Evolutionary conservation across 257 asterid species (phyloP).

Genomic region (Plectranthus barbatus): DNA sequence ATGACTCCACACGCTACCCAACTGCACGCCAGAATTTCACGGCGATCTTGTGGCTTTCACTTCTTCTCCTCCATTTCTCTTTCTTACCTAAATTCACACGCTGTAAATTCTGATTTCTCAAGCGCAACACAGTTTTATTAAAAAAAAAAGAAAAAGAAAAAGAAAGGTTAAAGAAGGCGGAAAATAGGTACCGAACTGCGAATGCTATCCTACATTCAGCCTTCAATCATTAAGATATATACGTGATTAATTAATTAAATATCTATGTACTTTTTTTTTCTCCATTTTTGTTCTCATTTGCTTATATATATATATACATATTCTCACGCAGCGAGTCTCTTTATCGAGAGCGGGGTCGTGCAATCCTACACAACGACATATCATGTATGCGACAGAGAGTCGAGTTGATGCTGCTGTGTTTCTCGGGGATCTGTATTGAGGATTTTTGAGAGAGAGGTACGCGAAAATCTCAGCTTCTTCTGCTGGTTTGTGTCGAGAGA

Average conservation of each 20-base stretch:
- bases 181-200: neutral
- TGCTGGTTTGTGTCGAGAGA: neutral
- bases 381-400: slow-evolving; percentile 20
- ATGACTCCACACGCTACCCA: neutral
- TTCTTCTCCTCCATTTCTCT: slow-evolving; percentile 6
- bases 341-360: slow-evolving; percentile 1
- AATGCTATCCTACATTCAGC: slow-evolving; percentile 8
- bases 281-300: neutral
- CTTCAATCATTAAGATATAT: slow-evolving; percentile 7
- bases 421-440: slow-evolving; percentile 25
- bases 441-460: slow-evolving; percentile 11
- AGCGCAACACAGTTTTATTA: neutral
- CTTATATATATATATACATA: slow-evolving; percentile 8
- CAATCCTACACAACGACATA: slow-evolving; percentile 22
- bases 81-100: neutral
- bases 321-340: slow-evolving; percentile 12
- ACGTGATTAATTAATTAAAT: neutral
- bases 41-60: slow-evolving; percentile 17
- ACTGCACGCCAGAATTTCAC: slow-evolving; percentile 23
- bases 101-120: slow-evolving; percentile 14
- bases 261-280: neutral
- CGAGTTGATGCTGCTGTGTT: slow-evolving; percentile 13
- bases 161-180: neutral
- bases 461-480: neutral
- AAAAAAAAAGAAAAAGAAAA: neutral